These are phyloP conservation scores for Artemisia annua DNA, from an alignment of 129 eudicot genomes.

Conservation along the genomic window DNA sequence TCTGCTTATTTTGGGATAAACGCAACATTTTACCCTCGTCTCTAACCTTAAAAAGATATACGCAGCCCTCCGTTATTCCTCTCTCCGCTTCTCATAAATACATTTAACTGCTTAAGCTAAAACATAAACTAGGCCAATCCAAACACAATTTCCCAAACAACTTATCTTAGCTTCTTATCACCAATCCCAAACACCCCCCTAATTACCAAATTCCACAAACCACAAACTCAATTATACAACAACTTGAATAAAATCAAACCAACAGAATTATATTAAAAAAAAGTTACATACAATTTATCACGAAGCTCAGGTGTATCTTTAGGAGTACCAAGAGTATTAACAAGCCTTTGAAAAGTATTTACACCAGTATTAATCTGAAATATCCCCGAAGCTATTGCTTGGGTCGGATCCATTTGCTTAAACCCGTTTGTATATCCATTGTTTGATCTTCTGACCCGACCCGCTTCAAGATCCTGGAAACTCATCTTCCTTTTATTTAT, in stretches of 20 bases:
- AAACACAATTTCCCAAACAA: too few species aligned
- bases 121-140: not conserved
- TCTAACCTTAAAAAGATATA: too few species aligned
- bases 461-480: slow-evolving; percentile 95
- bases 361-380: slow-evolving; percentile 94
- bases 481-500: slow-evolving; percentile 48
- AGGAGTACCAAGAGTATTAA: slow-evolving; percentile 92
- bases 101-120: not conserved
- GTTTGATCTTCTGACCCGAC: slow-evolving; percentile 47
- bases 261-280: not conserved
- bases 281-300: slow-evolving; percentile 63
- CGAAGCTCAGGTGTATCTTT: slow-evolving; percentile 98
- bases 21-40: too few species aligned
- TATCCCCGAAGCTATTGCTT: slow-evolving; percentile 91
- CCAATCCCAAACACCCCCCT: too few species aligned
- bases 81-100: not conserved
- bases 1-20: too few species aligned
- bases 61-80: not conserved
- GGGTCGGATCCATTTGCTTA: slow-evolving; percentile 76
- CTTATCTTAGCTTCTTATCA: too few species aligned
- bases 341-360: slow-evolving; percentile 83
- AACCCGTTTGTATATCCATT: slow-evolving; percentile 49
- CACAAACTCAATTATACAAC: not conserved
- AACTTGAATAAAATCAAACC: too few species aligned
- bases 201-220: not conserved